Evolutionary conservation across 495 filamentous ascomycete species (phyloP), one percentile per base, ranked within the genome.

Genomic region (Neurospora sp.): DNA sequence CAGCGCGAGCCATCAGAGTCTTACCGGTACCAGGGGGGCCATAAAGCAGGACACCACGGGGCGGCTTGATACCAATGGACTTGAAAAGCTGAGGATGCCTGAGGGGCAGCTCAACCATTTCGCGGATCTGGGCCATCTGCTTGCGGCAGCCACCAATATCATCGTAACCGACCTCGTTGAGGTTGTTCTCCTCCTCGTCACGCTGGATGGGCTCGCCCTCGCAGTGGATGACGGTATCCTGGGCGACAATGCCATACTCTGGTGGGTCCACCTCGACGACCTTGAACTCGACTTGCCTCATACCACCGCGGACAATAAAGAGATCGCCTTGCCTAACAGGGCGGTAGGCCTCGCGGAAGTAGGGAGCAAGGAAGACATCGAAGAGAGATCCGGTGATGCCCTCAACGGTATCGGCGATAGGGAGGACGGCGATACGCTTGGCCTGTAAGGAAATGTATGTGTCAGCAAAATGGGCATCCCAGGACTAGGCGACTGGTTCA

Each of bases 61-160:
- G 96, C 44, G 96, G 96, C 89, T 99, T 99, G 86, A 99, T 98
- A 90, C 96, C 96, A 78, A 99, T 98, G 54, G 95, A 98, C 88
- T 98, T 98, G 93, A 99, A 99, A 31, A 99, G 92, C 81, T 98
- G 96, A 71, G 96, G 96, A 83, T 99, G 96, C 76, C 96, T 90
- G 16, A 99, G 88, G 71, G 96, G 96, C 78, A 99, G 86, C 88
- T 99, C 96, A 74, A 99, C 96, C 88, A 99, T 88, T 83, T 99
- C 96, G 81, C 96, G 92, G 76, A 98, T 96, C 86, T 99, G 96
- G 73, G 96, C 96, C 96, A 99, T 97, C 86, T 99, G 96, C 86
- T 99, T 99, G 77, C 96, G 89, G 89, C 96, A 99, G 74, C 96
- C 96, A 89, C 96, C 96, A 83, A 99, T 98, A 82, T 99, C 96